Conservation (phyloP, 2,329 filamentous ascomycete genomes). For the Fusarium miscanthi region DNA sequence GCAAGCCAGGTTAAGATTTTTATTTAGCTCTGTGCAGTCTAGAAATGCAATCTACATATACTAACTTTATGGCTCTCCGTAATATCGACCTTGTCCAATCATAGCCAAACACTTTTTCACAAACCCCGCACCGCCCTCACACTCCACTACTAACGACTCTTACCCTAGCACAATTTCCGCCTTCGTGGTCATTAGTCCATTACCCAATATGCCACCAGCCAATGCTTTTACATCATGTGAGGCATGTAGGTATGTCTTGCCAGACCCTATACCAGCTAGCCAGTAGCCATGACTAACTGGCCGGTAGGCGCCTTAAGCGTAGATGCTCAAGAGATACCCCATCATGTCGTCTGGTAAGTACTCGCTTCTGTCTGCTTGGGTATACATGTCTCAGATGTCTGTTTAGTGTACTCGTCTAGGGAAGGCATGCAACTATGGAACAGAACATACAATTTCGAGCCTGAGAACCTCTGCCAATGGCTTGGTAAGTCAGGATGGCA, state of each 20-base stretch:
- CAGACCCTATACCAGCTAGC: no score
- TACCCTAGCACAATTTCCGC: neutral
- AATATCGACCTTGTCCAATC: neutral
- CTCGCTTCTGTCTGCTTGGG: fast-evolving
- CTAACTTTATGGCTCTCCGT: neutral
- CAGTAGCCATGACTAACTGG: neutral
- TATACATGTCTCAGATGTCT: fast-evolving
- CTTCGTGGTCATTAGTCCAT: neutral
- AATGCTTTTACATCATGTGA: neutral
- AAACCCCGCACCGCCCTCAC: neutral
- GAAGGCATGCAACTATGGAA: neutral
- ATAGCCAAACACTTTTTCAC: fast-evolving
- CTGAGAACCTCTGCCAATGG: neutral
- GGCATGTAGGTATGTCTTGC: neutral
- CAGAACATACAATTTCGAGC: neutral
- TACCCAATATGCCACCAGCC: neutral
- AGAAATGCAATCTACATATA: neutral
- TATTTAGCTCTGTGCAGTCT: no score
- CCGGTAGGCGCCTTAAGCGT: neutral
- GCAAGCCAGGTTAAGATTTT: no score
- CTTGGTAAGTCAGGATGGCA: fast-evolving
- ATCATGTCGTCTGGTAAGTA: neutral
- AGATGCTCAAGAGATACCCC: neutral
- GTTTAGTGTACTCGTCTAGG: neutral
- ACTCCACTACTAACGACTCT: neutral